A percentile compares a stretch with the other conserved stretches of the same genome.
These are phyloP conservation scores for Globisporangium orthogonon DNA, from an alignment of 352 stramenopile species.

Conservation along the genomic window DNA sequence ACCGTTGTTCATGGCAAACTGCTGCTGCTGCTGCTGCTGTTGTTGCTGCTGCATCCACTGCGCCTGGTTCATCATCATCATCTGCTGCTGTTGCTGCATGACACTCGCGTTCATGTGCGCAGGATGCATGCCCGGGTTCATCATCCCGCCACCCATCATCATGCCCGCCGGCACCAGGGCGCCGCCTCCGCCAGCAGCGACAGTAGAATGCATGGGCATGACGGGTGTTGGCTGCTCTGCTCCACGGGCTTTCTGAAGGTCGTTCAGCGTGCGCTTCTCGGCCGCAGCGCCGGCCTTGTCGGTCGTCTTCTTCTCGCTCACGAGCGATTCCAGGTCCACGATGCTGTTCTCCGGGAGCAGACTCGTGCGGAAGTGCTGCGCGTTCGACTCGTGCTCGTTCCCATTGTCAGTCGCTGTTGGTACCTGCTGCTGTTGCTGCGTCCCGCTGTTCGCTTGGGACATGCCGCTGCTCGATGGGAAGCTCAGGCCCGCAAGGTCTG, in stretches of 20 bases:
- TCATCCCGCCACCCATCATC: slow-evolving; percentile 26
- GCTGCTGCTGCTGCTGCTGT: too few species aligned
- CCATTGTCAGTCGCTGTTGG: neutral
- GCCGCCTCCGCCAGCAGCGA: neutral
- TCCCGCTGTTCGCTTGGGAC: slow-evolving; percentile 2
- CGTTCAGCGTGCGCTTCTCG: slow-evolving; percentile 48
- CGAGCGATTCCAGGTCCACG: slow-evolving; percentile 48
- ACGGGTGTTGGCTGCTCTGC: slow-evolving; percentile 25
- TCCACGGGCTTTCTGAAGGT: slow-evolving; percentile 42
- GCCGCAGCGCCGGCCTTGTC: slow-evolving; percentile 13
- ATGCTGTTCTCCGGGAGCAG: slow-evolving; percentile 64
- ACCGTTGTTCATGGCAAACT: slow-evolving; percentile 6
- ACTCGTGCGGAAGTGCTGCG: slow-evolving; percentile 36
- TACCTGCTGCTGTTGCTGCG: slow-evolving; percentile 2
- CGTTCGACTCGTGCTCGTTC: slow-evolving; percentile 1
- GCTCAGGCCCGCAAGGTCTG: slow-evolving; percentile 48
- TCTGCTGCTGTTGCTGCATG: slow-evolving; percentile 20
- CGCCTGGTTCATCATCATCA: slow-evolving; percentile 29
- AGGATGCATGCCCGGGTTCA: slow-evolving; percentile 24
- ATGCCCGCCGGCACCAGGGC: slow-evolving; percentile 17
- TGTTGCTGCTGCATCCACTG: slow-evolving; percentile 23
- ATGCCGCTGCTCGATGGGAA: slow-evolving; percentile 21
- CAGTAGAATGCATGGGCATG: slow-evolving; percentile 19
- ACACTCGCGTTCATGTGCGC: slow-evolving; percentile 20
- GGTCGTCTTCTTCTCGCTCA: slow-evolving; percentile 51